Evolutionary conservation across 257 asterid species (phyloP), one percentile per base, ranked within the genome.

Genomic region (Agastache rugosa): DNA sequence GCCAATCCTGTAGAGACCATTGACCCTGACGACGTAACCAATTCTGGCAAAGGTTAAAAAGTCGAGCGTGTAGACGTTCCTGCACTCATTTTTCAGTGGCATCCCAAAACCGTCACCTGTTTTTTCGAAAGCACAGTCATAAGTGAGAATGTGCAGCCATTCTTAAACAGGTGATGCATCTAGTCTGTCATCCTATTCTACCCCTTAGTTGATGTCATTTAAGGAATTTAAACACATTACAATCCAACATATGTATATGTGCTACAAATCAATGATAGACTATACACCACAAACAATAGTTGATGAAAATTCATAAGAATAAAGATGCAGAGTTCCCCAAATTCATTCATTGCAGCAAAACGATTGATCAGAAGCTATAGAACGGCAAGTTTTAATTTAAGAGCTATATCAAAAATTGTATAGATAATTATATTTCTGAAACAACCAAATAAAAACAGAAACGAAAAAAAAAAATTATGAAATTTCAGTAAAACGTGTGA

Each of bases 31-130:
- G 0, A 14, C 12, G 20, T 41, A 64, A 39, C 70, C 70, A 12
- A 64, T 22, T 64, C 27, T 64, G 37, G 70, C 37, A 3, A 64
- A 64, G 70, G 70, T 64, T 20, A 64, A 6, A 4, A 41, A 41
- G 37, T 20, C 54, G 11, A 64, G 0, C 20, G 34, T 64, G 70
- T 41, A 64, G 55, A 20, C 44, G 70, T 6, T 6, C 37, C 34
- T 42, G 20, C 70, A 20, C 70, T 64, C 37, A 7, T 9, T 20
- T 11, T 64, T 64, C 70, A 14, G 4, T 20, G 70, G 70, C 70
- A 14, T 41, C 16, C 3, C 14, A 41, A 12, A 17, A 41, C 5
- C 37, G 11, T 20, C 20, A 11, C 70, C 70, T 64, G 53, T 5
- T 37, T 39, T 39, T 19, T 34, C 4, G 35, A 63, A 39, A 39